Percentiles rank a stretch among this genome's conserved stretches.
These are phyloP conservation scores for Gnaphalium uliginosum DNA, from an alignment of 129 eudicot genomes.

Conservation along the genomic window DNA sequence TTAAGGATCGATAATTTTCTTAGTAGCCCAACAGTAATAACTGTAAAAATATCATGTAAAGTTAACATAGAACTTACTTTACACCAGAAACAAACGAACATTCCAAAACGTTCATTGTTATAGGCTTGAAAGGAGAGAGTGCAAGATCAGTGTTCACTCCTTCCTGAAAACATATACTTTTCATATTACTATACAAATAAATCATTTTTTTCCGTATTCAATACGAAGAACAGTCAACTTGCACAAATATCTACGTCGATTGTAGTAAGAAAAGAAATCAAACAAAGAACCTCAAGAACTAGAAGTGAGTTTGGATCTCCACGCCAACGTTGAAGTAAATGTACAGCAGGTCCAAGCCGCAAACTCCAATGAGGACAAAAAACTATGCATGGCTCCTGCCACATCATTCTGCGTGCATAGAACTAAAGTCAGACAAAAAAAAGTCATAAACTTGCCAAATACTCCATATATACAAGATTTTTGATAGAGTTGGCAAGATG, in stretches of 20 bases:
- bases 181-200: neutral
- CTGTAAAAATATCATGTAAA: neutral
- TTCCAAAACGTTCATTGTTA: conserved; percentile 89
- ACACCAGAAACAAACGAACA: conserved; percentile 83
- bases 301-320: conserved; percentile 69
- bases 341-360: conserved; percentile 83
- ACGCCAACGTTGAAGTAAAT: conserved; percentile 82
- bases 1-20: too few species aligned
- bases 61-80: conserved; percentile 41
- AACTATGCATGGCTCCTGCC: conserved; percentile 98
- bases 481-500: neutral
- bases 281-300: conserved; percentile 62
- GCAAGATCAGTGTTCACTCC: conserved; percentile 63
- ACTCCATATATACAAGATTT: neutral
- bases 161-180: conserved; percentile 45
- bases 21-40: neutral
- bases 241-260: neutral
- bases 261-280: neutral
- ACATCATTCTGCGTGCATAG: conserved; percentile 49
- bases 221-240: neutral
- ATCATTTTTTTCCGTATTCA: neutral
- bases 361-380: conserved; percentile 96
- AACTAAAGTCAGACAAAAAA: neutral
- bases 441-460: neutral
- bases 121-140: conserved; percentile 78